Base-by-base conservation (phyloP, 108 stramenopile species). In the Asterionellopsis glacialis region DNA sequence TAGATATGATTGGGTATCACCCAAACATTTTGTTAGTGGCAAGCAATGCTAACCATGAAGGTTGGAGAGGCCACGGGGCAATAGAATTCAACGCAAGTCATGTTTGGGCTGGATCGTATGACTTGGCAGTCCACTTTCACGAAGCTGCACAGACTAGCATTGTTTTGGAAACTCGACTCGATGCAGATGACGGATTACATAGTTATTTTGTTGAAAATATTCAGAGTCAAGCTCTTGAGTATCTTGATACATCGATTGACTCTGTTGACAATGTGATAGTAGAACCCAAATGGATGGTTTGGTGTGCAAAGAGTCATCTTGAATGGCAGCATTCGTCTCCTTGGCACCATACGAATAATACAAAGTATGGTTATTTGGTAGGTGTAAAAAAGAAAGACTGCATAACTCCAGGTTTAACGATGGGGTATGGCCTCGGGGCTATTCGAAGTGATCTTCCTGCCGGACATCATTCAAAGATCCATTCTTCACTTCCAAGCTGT, bases 101-200 rank as follows among this genome's bases (percentile, higher is more conserved):
- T 26, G 42, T 75, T 18, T 61, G 56, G 65, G 21, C 11, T 45
- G 59, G 65, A 38, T 40, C 18, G 6, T 40, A 57, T 16, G 57
- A 61, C 6, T 26, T 61, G 23, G 4, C 44, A 13, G 33, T 21
- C 11, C 27, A 12, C 1, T 66, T 52, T 55, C 65, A 66, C 23
- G 25, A 45, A n/a, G 68, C 45, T 2, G 61, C 68, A 11, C 61
- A 69, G 45, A 47, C 60, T 24, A 50, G 59, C 1, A 51, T 86
- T 26, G 33, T 86, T 28, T 40, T 86, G 5, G 85, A 90, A 59
- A 90, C 83, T 28, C 51, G 83, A 38, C 53, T 90, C 28, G 88
- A 90, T 69, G 88, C 83, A 18, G 88, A 90, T 55, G 88, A 90
- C 59, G 88, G 75, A 6, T 50, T 90, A 14, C 70, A 72, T 64